These are phyloP conservation scores for Colletotrichum zoysiae DNA, from an alignment of 2,329 filamentous ascomycete genomes.

Conservation along the genomic window DNA sequence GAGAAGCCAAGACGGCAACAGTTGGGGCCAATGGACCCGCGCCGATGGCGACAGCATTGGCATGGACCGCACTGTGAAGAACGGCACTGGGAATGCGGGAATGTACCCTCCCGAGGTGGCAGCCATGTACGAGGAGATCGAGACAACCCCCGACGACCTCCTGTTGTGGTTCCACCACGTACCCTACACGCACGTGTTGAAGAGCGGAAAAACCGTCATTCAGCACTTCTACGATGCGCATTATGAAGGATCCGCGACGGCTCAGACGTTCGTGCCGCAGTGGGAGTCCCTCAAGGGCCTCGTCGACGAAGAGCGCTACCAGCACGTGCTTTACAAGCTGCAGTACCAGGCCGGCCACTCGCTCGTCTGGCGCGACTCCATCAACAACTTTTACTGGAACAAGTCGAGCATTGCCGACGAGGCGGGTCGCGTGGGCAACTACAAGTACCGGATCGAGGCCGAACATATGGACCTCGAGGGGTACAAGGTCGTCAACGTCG, in stretches of 20 bases:
- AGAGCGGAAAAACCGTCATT: constrained; percentile 75
- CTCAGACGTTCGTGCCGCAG: constrained; percentile 66
- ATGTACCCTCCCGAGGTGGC: constrained; percentile 75
- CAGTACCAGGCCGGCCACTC: constrained; percentile 77
- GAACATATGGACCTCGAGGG: constrained; percentile 72
- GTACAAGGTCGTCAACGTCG: constrained; percentile 66
- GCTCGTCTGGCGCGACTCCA: constrained; percentile 77
- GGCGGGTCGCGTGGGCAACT: constrained; percentile 66
- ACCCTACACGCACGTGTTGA: constrained; percentile 71
- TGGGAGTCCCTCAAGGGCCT: constrained; percentile 69
- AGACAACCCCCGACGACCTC: constrained; percentile 75
- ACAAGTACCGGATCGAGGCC: constrained; percentile 77
- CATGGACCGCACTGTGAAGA: constrained; percentile 78
- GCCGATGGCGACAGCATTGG: constrained; percentile 71
- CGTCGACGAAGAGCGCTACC: constrained; percentile 71
- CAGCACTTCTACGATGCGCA: constrained; percentile 76
- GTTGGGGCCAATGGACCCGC: constrained; percentile 80
- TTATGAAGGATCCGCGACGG: constrained; percentile 69
- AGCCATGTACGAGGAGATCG: constrained; percentile 67
- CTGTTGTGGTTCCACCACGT: constrained; percentile 83
- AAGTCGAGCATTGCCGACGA: constrained; percentile 71
- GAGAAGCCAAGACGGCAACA: constrained; percentile 73
- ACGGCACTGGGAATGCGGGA: constrained; percentile 74
- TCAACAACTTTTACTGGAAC: constrained; percentile 74
- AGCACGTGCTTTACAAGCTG: constrained; percentile 69